Evolutionary conservation across 1,284 basidiomycete species (phyloP), one percentile per base, ranked within the genome.

Genomic region (Rhodotorula sp.): DNA sequence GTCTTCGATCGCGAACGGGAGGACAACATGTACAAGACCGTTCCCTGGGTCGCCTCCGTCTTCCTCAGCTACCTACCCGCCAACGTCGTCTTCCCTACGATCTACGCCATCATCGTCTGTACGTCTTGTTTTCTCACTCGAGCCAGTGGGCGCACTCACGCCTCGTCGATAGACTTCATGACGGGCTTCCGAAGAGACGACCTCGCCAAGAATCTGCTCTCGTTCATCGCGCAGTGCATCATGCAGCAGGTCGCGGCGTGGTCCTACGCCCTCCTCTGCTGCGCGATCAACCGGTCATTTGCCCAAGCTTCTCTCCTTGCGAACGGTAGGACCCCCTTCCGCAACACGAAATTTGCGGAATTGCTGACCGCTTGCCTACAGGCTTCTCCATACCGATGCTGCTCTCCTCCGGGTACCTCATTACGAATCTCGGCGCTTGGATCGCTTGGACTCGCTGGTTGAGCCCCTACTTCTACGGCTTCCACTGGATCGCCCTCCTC

Each of bases 1-100:
- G 80, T 84, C 56, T 85, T 85, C 62, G 83, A 85, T 70, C 81
- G 83, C 11, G 83, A 85, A 69, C 78, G 80, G 31, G 83, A 83
- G 68, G 83, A 83, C 67, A 73, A 78, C 34, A 75, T 81, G 4
- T 81, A 81, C 65, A 74, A 77, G 31, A 61, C 79, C 4, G 72
- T 80, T 0, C 81, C 83, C 10, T 83, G 68, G 67, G 65, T 75
- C 9, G 15, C 66, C 26, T 59, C 64, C 7, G 31, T 58, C 4
- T 47, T 73, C 47, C 16, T 72, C n/a, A 57, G 64, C 15, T 72
- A 73, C 31, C 55, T 73, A 2, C 74, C 78, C 9, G 65, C 74
- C 24, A 77, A 78, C 64, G 79, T 80, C 52, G 63, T 82, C 11
- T 54, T 80, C 6, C 71, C 64, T 22, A 75, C 78, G 0, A 67